Conservation (phyloP, 148 eudicot species). For the Diospyros kaki region DNA sequence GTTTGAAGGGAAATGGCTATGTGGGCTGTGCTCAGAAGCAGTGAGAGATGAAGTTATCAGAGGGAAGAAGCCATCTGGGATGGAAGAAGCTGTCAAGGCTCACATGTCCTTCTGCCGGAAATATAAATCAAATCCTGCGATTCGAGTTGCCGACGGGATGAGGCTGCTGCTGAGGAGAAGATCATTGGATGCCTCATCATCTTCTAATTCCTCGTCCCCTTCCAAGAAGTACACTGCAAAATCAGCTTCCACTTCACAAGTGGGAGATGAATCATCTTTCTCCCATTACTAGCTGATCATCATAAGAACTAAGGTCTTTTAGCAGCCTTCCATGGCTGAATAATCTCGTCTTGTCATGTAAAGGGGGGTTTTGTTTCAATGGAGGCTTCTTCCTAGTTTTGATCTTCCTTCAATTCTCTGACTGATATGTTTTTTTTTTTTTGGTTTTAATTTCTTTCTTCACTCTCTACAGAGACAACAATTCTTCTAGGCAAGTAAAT, state of each 20-base stretch:
- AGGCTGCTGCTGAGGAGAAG: slow-evolving; percentile 59
- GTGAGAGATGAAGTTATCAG: slow-evolving; percentile 57
- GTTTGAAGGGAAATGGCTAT: slow-evolving; percentile 79
- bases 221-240: slow-evolving; percentile 29
- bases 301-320: neutral
- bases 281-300: slow-evolving; percentile 10
- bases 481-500: neutral
- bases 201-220: neutral
- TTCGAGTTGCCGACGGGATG: slow-evolving; percentile 66
- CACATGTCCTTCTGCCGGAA: slow-evolving; percentile 72
- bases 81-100: slow-evolving; percentile 62
- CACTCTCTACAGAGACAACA: neutral
- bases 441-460: neutral
- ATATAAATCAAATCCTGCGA: slow-evolving; percentile 57
- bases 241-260: slow-evolving; percentile 28
- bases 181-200: slow-evolving; percentile 19
- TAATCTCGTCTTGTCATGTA: slow-evolving; percentile 8
- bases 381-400: slow-evolving; percentile 7
- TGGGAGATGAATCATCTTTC: slow-evolving; percentile 22
- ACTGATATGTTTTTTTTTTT: neutral
- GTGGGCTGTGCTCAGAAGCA: slow-evolving; percentile 77
- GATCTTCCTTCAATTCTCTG: neutral
- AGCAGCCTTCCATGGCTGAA: slow-evolving; percentile 7
- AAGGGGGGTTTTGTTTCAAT: slow-evolving; percentile 10
- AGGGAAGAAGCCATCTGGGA: slow-evolving; percentile 16